A percentile compares a stretch with the other conserved stretches of the same genome.
Evolutionary conservation across 2,329 filamentous ascomycete genomes (phyloP).

Genomic region (Pseudocercospora fuligena): DNA sequence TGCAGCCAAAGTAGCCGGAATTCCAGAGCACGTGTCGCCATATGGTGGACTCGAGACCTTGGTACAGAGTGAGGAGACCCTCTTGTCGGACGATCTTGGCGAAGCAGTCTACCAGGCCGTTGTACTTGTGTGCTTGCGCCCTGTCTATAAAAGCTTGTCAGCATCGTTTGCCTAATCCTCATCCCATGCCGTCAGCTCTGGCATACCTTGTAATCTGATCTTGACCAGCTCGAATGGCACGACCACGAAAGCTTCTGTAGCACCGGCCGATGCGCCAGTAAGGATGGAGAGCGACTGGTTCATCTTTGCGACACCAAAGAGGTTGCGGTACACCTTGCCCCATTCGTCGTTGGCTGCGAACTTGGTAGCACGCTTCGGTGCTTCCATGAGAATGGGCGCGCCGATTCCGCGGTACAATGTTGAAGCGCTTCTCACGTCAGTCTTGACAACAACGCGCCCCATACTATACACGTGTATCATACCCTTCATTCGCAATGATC

Average conservation of each 20-base stretch:
- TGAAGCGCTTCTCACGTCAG: slow-evolving; percentile 59
- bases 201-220: slow-evolving; percentile 78
- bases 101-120: slow-evolving; percentile 78
- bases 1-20: slow-evolving; percentile 95
- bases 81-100: slow-evolving; percentile 82
- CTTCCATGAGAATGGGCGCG: slow-evolving; percentile 97
- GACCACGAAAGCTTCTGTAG: slow-evolving; percentile 94
- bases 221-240: slow-evolving; percentile 99
- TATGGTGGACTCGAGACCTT: slow-evolving; percentile 93
- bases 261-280: slow-evolving; percentile 91
- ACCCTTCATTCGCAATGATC: slow-evolving; percentile 96
- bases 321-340: slow-evolving; percentile 89
- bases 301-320: slow-evolving; percentile 85
- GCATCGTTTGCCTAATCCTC: background rate
- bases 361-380: slow-evolving; percentile 92
- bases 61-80: slow-evolving; percentile 87
- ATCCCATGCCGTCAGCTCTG: background rate
- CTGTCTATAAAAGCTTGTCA: slow-evolving; percentile 63
- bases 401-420: slow-evolving; percentile 94
- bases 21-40: slow-evolving; percentile 97
- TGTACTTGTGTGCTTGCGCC: slow-evolving; percentile 87
- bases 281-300: slow-evolving; percentile 89
- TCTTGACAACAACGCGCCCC: background rate
- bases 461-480: background rate
- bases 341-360: slow-evolving; percentile 99